These are phyloP conservation scores for Delonix regia DNA, from an alignment of 306 rosid species.

Conservation along the genomic window DNA sequence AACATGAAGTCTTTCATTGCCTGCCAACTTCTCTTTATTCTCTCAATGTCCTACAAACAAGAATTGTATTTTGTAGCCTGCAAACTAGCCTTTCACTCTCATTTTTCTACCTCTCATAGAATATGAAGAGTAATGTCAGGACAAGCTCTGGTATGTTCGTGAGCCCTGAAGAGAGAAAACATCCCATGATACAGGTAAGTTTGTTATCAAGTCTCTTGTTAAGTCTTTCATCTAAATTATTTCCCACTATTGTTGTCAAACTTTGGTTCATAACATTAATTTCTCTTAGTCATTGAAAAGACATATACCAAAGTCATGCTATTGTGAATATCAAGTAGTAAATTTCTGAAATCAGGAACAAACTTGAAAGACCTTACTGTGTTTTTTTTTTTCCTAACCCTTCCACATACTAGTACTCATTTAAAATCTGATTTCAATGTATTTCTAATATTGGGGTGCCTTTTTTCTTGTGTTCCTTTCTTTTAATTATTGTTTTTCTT, in stretches of 20 bases:
- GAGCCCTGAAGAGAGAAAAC: constrained; percentile 57
- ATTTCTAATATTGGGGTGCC: neutral
- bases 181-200: constrained; percentile 77
- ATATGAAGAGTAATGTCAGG: constrained; percentile 73
- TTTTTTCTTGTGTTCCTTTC: neutral
- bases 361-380: neutral
- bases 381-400: no score
- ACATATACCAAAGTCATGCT: no score
- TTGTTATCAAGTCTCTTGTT: constrained; percentile 19
- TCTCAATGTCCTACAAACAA: neutral
- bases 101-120: constrained; percentile 54
- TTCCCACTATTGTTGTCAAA: neutral
- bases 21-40: neutral
- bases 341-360: no score
- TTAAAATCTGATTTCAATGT: constrained; percentile 8
- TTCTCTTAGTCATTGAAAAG: neutral
- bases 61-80: neutral
- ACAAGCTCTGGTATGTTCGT: constrained; percentile 97
- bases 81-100: neutral
- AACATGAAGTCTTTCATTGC: neutral
- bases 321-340: no score
- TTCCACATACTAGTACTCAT: neutral
- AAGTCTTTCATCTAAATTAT: neutral
- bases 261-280: neutral
- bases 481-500: neutral